Evolutionary conservation across 257 asterid species (phyloP).

Genomic region (Scutellaria minor): DNA sequence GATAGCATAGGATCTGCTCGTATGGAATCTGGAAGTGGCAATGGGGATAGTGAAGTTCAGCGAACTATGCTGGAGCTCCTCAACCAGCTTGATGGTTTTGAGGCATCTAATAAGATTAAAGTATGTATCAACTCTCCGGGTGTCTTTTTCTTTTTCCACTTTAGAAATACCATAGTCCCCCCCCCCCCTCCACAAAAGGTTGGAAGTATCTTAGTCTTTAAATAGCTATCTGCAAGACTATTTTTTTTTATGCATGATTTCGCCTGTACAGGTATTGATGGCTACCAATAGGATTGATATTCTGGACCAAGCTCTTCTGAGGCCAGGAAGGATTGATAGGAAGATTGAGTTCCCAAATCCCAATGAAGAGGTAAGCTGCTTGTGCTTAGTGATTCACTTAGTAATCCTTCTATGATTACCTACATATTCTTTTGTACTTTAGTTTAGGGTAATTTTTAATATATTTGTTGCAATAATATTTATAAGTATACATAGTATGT

Average conservation of each 20-base stretch:
- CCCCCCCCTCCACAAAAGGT: too few relatives aligned
- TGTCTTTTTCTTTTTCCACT: background rate
- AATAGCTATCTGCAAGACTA: constrained; percentile 4
- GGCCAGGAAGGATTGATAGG: constrained; percentile 93
- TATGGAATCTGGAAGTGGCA: constrained; percentile 94
- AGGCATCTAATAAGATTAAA: constrained; percentile 91
- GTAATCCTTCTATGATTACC: too few relatives aligned
- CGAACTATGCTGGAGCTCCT: constrained; percentile 94
- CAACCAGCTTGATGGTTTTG: constrained; percentile 96
- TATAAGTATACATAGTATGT: too few relatives aligned
- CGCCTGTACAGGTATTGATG: constrained; percentile 71
- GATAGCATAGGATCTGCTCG: constrained; percentile 95
- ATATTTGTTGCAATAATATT: too few relatives aligned
- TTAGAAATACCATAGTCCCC: too few relatives aligned
- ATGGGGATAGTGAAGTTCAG: constrained; percentile 94
- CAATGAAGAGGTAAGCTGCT: constrained; percentile 67
- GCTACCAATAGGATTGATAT: constrained; percentile 93
- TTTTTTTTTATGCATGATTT: background rate
- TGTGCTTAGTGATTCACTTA: background rate
- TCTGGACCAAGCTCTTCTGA: constrained; percentile 89
- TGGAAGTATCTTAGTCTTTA: too few relatives aligned
- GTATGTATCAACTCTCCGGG: constrained; percentile 37
- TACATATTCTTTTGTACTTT: too few relatives aligned
- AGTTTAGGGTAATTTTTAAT: too few relatives aligned
- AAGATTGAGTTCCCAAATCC: constrained; percentile 97